Evolutionary conservation across 2,329 filamentous ascomycete species (phyloP).

Genomic region (Nectriaceae sp.): DNA sequence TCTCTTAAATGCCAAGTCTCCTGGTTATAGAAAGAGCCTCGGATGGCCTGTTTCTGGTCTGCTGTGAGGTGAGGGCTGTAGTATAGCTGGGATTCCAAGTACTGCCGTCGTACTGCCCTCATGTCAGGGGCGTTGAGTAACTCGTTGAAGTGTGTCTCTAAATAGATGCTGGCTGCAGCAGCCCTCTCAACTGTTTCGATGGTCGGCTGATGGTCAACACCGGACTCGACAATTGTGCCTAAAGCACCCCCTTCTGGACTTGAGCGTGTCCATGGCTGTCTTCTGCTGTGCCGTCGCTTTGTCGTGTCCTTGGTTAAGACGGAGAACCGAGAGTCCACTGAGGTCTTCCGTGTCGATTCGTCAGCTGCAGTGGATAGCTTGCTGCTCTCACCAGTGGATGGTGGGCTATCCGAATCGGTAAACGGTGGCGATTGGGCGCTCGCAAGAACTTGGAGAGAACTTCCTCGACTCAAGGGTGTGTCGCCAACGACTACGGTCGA

Average conservation of each 20-base stretch:
- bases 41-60: conserved; percentile 54
- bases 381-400: conserved; percentile 30
- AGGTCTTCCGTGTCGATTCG: conserved; percentile 35
- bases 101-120: conserved; percentile 34
- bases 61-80: conserved; percentile 52
- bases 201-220: conserved; percentile 32
- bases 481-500: conserved; percentile 31
- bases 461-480: conserved; percentile 19
- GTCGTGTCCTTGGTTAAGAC: conserved; percentile 20
- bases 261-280: conserved; percentile 38
- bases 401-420: conserved; percentile 23
- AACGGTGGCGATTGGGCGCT: conserved; percentile 16
- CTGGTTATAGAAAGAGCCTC: conserved; percentile 61
- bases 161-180: conserved; percentile 79
- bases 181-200: conserved; percentile 71
- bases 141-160: conserved; percentile 84
- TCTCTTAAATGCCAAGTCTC: conserved; percentile 79
- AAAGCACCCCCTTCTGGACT: conserved; percentile 37
- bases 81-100: conserved; percentile 55
- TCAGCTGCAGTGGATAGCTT: conserved; percentile 25
- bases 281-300: conserved; percentile 29
- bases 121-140: conserved; percentile 52
- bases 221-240: conserved; percentile 38
- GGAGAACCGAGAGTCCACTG: conserved; percentile 34
- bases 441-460: conserved; percentile 28